Evolutionary conservation across 805 yeast genomes (phyloP).

Genomic region (Starmerella stellata): DNA sequence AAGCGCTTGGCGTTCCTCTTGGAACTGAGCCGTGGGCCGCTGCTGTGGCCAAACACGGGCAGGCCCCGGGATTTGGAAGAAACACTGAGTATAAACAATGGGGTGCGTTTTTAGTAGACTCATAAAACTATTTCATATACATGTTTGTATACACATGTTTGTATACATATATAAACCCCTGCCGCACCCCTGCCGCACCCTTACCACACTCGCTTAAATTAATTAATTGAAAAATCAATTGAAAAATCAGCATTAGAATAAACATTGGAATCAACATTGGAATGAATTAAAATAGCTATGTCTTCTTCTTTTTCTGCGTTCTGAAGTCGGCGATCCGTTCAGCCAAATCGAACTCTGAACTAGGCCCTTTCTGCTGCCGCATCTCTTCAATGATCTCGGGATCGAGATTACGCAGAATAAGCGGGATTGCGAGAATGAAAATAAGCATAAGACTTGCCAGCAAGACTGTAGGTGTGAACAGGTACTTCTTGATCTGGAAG

Average conservation of each 20-base stretch:
- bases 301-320: slow-evolving; percentile 1
- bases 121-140: too few relatives aligned
- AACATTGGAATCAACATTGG: too few relatives aligned
- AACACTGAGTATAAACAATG: not conserved
- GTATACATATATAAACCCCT: too few relatives aligned
- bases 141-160: too few relatives aligned
- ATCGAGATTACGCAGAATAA: slow-evolving; percentile 20
- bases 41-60: slow-evolving; percentile 50
- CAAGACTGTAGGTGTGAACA: slow-evolving; percentile 24
- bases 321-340: slow-evolving; percentile 18
- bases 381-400: slow-evolving; percentile 23
- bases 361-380: slow-evolving; percentile 17
- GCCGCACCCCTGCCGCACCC: too few relatives aligned
- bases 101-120: slow-evolving; percentile 5
- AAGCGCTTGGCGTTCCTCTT: slow-evolving; percentile 47
- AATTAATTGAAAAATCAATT: too few relatives aligned
- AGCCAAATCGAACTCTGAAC: slow-evolving; percentile 21
- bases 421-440: slow-evolving; percentile 22
- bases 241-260: too few relatives aligned
- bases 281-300: too few relatives aligned
- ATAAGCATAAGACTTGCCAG: slow-evolving; percentile 21
- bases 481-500: slow-evolving; percentile 20
- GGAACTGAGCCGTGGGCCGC: slow-evolving; percentile 65
- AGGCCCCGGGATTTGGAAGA: slow-evolving; percentile 62
- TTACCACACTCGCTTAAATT: too few relatives aligned